Evolutionary conservation across 2,329 filamentous ascomycete genomes (phyloP).

Genomic region (Corniculantispora saksenae): DNA sequence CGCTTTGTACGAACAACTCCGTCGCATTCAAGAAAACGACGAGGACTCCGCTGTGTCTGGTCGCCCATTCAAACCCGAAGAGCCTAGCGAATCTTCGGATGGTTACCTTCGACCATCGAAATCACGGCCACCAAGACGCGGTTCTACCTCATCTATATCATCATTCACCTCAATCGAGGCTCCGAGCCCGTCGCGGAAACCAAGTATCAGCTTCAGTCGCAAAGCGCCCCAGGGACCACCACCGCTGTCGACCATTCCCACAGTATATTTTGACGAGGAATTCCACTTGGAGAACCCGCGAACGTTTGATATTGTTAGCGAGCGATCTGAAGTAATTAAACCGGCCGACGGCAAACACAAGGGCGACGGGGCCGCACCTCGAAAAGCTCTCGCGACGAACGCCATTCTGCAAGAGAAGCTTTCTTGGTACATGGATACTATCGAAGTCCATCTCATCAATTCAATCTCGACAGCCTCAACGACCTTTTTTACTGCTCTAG

Average conservation of each 20-base stretch:
- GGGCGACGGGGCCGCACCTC: constrained; percentile 46
- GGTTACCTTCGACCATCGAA: constrained; percentile 47
- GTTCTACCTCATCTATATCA: constrained; percentile 46
- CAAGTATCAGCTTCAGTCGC: constrained; percentile 52
- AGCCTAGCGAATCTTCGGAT: constrained; percentile 41
- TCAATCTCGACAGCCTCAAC: constrained; percentile 95
- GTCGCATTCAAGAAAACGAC: constrained; percentile 76
- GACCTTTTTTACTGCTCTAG: constrained; percentile 92
- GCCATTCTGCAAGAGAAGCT: constrained; percentile 97
- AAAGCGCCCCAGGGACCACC: constrained; percentile 72
- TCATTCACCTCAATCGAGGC: constrained; percentile 53
- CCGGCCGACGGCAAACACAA: constrained; percentile 60
- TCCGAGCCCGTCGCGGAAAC: constrained; percentile 43
- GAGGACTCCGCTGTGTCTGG: constrained; percentile 58
- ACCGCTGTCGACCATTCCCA: constrained; percentile 87
- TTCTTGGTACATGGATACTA: constrained; percentile 99
- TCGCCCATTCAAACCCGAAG: constrained; percentile 46
- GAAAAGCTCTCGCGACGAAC: constrained; percentile 91
- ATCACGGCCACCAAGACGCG: constrained; percentile 32
- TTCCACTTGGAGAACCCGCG: constrained; percentile 95
- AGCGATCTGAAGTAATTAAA: constrained; percentile 92
- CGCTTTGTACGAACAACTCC: constrained; percentile 83
- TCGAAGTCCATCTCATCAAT: constrained; percentile 94
- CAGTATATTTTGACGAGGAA: constrained; percentile 90
- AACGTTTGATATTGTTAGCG: constrained; percentile 94